Conservation (phyloP, 108 stramenopile species). For the Seminavis robusta region DNA sequence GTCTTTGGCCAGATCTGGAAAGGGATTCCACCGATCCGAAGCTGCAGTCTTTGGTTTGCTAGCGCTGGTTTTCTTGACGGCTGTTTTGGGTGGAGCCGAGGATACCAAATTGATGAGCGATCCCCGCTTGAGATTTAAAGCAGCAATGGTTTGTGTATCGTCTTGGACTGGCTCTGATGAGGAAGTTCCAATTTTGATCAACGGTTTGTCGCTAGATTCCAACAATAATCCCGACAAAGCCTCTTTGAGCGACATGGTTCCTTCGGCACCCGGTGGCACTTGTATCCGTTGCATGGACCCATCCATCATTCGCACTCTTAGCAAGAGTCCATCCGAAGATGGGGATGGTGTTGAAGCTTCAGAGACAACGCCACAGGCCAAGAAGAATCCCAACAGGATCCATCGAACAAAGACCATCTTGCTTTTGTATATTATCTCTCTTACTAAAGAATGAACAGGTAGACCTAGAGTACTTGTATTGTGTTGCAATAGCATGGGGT, state of each 20-base stretch:
- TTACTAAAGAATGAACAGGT: no score
- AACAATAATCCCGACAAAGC: constrained; percentile 18
- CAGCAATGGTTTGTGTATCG: constrained; percentile 1
- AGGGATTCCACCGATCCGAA: constrained; percentile 60
- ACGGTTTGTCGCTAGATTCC: neutral
- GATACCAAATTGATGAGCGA: no score
- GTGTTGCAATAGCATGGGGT: no score
- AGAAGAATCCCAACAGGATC: no score
- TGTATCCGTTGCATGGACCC: constrained; percentile 46
- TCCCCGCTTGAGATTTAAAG: no score
- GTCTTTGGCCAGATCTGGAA: constrained; percentile 81
- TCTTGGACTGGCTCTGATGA: neutral
- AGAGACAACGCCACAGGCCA: no score
- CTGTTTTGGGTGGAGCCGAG: no score
- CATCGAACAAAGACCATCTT: no score
- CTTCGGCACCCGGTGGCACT: constrained; percentile 21
- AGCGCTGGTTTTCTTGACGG: neutral
- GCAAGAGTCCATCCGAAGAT: no score
- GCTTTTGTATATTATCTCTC: no score
- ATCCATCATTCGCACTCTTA: constrained; percentile 35
- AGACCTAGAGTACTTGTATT: no score
- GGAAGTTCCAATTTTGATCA: neutral
- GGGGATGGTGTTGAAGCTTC: no score
- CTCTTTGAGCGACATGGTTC: constrained; percentile 23
- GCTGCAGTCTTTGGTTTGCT: neutral